phyloP scores from a whole-genome alignment of 2,329 filamentous ascomycete species.

The Fusarium beomiforme region DNA sequence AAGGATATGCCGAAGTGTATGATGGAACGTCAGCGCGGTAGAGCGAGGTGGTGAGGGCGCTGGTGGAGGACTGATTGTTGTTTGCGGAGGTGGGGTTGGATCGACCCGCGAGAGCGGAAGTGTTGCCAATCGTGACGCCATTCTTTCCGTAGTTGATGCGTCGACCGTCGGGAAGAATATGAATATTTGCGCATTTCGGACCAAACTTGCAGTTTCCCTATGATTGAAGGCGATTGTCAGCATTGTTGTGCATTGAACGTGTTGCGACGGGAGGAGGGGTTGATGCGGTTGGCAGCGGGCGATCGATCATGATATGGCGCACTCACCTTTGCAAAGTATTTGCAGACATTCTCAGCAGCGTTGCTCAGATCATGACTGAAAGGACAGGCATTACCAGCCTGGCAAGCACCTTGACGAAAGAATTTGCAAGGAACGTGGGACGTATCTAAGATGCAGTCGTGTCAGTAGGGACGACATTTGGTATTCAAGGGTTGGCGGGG shows the following conservation, averaged over 20 bases:
- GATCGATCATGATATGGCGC: conserved; percentile 35
- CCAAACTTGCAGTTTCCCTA: conserved; percentile 99
- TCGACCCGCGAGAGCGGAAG: conserved; percentile 71
- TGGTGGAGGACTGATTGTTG: conserved; percentile 69
- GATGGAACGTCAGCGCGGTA: conserved; percentile 56
- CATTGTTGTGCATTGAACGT: not conserved
- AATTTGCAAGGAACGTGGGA: conserved; percentile 99
- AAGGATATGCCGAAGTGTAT: conserved; percentile 52
- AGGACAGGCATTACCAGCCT: conserved; percentile 94
- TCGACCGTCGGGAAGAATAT: conserved; percentile 92
- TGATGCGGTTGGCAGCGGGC: conserved; percentile 17
- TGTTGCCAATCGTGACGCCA: conserved; percentile 71
- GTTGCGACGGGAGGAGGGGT: conserved; percentile 18
- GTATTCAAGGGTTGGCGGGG: conserved; percentile 32
- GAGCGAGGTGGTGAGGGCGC: conserved; percentile 70
- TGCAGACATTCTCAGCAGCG: conserved; percentile 90
- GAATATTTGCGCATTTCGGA: conserved; percentile 95
- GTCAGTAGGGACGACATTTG: conserved; percentile 35
- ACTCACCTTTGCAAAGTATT: conserved; percentile 96
- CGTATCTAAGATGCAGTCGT: conserved; percentile 71
- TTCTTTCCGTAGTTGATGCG: conserved; percentile 84
- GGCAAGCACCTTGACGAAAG: conserved; percentile 94
- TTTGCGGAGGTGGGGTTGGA: conserved; percentile 59
- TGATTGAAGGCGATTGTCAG: conserved; percentile 31
- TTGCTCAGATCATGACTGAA: conserved; percentile 94